A percentile compares a stretch with the other conserved stretches of the same genome.
phyloP scores from a whole-genome alignment of 257 asterid species.

The Primulina eburnea region DNA sequence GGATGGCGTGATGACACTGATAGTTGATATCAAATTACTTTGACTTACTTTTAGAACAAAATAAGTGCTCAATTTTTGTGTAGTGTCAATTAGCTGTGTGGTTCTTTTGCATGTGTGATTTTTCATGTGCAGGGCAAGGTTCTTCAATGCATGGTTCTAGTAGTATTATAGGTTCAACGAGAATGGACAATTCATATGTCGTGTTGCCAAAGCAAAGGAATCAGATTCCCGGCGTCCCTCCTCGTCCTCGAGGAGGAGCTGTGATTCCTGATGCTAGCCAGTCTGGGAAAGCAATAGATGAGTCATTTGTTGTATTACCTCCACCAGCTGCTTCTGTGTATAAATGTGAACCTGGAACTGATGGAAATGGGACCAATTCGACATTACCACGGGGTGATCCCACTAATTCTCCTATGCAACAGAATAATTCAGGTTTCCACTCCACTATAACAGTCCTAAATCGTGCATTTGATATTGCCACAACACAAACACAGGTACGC shows the following conservation, averaged over 20 bases:
- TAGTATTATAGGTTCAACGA: slow-evolving; percentile 61
- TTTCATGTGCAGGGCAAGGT: slow-evolving; percentile 67
- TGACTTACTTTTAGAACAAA: background rate
- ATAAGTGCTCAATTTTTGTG: background rate
- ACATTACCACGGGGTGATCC: slow-evolving; percentile 59
- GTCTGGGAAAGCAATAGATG: slow-evolving; percentile 86
- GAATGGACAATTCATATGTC: slow-evolving; percentile 86
- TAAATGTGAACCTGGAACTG: slow-evolving; percentile 64
- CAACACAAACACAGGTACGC: slow-evolving; percentile 72
- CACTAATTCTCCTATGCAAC: slow-evolving; percentile 43
- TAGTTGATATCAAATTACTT: background rate
- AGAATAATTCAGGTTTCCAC: slow-evolving; percentile 80
- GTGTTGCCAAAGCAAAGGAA: slow-evolving; percentile 82
- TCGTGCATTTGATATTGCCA: slow-evolving; percentile 93
- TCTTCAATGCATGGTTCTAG: slow-evolving; percentile 59
- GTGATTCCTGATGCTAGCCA: slow-evolving; percentile 54
- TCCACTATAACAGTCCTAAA: slow-evolving; percentile 80
- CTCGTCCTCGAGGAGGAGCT: slow-evolving; percentile 67
- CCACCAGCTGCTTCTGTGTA: slow-evolving; percentile 99
- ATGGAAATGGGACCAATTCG: slow-evolving; percentile 58
- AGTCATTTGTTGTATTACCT: slow-evolving; percentile 93
- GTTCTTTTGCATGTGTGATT: slow-evolving; percentile 23
- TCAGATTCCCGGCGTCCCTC: slow-evolving; percentile 59
- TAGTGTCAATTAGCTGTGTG: background rate
- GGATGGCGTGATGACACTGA: slow-evolving; percentile 4